Evolutionary conservation across 2,329 filamentous ascomycete genomes (phyloP), one percentile per base, ranked within the genome.

Genomic region (Emergomyces africanus): DNA sequence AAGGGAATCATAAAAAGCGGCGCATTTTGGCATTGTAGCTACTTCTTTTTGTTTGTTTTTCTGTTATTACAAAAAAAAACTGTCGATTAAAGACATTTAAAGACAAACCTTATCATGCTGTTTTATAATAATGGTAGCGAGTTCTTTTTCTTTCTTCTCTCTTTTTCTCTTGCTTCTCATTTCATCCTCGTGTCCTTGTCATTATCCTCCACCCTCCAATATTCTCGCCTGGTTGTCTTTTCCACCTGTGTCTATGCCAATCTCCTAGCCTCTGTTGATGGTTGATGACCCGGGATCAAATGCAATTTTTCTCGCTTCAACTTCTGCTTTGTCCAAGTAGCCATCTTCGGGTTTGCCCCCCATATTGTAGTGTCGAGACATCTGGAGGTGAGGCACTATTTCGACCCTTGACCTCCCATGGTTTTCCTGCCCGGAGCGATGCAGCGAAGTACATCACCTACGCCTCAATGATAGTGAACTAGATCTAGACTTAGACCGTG

Each of bases 71-170:
- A 46, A 25, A 25, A 37, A 6, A 37, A 49, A 28, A 49, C 25
- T n/a, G 53, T 55, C 25, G 14, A 55, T 30, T 30, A 55, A 25
- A 42, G 23, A 55, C 25, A 30, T 6, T n/a, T 44, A 15, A 28
- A 25, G 20, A 55, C 37, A 55, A 44, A 55, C 53, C 37, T 42
- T 37, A 42, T 55, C 23, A 42, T 55, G 53, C 39, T 55, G 50
- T 55, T 55, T 55, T 28, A 44, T 55, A 44, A 44, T 55, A 55
- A 55, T 55, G 53, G 53, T 54, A 55, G 53, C 53, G 53, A 55
- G 37, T 55, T 55, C 20, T 54, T 54, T 39, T 37, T 54, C 15
- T 2, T 9, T 33, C n/a, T n/a, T n/a, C 14, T 35, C 18, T 51
- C 48, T 51, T 28, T 20, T 51, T 51, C n/a, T 44, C 35, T 14